Percentiles rank a stretch among this genome's conserved stretches.
These are phyloP conservation scores for Penicillium longicatenatum DNA, from an alignment of 495 filamentous ascomycete species.

Conservation along the genomic window DNA sequence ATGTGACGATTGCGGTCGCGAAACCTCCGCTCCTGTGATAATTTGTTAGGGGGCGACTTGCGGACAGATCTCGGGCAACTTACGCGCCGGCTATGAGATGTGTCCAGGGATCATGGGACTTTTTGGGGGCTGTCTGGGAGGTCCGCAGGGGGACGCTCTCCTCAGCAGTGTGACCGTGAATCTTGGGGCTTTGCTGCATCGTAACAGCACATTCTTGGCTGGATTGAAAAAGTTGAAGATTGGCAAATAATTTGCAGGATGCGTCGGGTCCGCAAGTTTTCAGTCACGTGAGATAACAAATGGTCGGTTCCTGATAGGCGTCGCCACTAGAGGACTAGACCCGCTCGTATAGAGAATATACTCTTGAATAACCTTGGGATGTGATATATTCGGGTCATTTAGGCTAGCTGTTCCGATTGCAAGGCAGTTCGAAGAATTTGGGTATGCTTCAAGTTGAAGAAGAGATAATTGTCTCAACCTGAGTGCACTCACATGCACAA, in stretches of 20 bases:
- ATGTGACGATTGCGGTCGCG: slow-evolving; percentile 78
- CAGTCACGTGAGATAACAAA: slow-evolving; percentile 28
- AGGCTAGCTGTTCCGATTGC: too few species aligned
- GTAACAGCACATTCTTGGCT: slow-evolving; percentile 18
- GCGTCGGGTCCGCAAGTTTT: slow-evolving; percentile 18
- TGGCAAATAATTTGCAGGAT: slow-evolving; percentile 20
- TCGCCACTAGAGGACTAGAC: neutral
- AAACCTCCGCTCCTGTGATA: slow-evolving; percentile 73
- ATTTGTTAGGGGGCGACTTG: neutral
- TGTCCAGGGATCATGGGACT: slow-evolving; percentile 57
- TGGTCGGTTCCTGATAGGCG: slow-evolving; percentile 15
- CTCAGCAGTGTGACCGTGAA: slow-evolving; percentile 19
- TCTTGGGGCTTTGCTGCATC: slow-evolving; percentile 25
- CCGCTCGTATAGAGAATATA: too few species aligned
- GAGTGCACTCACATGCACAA: too few species aligned
- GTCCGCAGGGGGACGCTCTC: slow-evolving; percentile 12
- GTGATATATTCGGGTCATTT: too few species aligned
- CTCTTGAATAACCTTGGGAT: too few species aligned
- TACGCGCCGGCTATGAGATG: slow-evolving; percentile 89
- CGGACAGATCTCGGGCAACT: slow-evolving; percentile 27
- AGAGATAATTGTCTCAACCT: too few species aligned
- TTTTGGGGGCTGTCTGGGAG: slow-evolving; percentile 16
- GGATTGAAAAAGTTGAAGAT: slow-evolving; percentile 3
- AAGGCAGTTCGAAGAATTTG: too few species aligned
- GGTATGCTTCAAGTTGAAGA: too few species aligned